Evolutionary conservation across 2,329 filamentous ascomycete species (phyloP).

Genomic region (Fusarium sp.): DNA sequence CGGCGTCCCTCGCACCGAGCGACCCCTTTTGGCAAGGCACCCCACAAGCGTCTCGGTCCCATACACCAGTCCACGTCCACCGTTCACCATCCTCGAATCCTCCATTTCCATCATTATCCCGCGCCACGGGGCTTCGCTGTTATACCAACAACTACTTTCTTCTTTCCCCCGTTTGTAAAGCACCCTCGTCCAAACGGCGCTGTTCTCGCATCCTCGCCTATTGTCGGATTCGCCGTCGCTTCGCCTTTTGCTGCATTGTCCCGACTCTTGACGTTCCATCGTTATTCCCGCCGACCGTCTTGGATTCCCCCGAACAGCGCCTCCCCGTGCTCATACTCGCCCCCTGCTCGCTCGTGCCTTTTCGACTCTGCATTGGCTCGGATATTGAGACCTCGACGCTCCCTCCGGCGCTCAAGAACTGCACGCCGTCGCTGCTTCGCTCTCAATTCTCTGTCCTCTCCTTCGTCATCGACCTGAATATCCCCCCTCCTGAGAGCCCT

Average conservation of each 20-base stretch:
- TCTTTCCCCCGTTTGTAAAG: conserved; percentile 22
- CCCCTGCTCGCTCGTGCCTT: conserved; percentile 32
- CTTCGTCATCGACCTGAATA: conserved; percentile 35
- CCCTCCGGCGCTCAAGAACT: conserved; percentile 21
- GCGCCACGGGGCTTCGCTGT: conserved; percentile 40
- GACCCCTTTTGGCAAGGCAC: conserved; percentile 51
- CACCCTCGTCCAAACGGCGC: conserved; percentile 33
- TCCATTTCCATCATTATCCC: conserved; percentile 51
- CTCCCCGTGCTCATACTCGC: conserved; percentile 41
- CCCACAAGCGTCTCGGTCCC: conserved; percentile 47
- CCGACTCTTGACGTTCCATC: conserved; percentile 36
- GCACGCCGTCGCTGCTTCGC: conserved; percentile 33
- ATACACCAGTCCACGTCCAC: conserved; percentile 39
- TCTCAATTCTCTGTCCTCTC: conserved; percentile 36
- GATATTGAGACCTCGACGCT: conserved; percentile 40
- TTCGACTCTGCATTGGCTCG: conserved; percentile 41
- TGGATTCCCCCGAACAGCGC: conserved; percentile 43
- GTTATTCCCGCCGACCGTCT: conserved; percentile 43
- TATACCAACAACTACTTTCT: conserved; percentile 39
- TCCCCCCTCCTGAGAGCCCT: conserved; percentile 28
- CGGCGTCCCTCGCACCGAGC: conserved; percentile 51
- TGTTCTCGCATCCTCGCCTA: conserved; percentile 38
- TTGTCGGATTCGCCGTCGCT: conserved; percentile 37
- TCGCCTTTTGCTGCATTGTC: conserved; percentile 33
- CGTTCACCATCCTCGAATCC: conserved; percentile 43